phyloP scores from a whole-genome alignment of 345 rosid species.

The Toxicodendron radicans region DNA sequence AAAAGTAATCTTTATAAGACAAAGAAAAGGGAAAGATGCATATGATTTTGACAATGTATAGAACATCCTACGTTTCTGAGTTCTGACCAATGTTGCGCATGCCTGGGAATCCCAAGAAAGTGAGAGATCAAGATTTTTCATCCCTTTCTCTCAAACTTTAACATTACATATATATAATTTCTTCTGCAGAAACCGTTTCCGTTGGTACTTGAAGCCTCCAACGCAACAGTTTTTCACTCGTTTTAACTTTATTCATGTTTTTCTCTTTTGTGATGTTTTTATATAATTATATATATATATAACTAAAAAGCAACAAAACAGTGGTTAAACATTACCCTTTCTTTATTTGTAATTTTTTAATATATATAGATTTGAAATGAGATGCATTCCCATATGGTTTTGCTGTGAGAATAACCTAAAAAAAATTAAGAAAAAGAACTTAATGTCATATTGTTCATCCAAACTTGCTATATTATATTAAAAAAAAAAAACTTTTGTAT shows the following conservation, averaged over 20 bases:
- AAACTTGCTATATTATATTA: constrained; percentile 4
- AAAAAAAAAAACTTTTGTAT: constrained; percentile 1
- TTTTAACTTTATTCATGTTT: no score
- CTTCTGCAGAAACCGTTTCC: background rate
- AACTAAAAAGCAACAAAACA: background rate
- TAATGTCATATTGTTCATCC: background rate
- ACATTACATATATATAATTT: background rate
- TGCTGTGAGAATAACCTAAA: background rate
- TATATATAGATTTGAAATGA: constrained; percentile 1
- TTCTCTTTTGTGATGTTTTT: no score
- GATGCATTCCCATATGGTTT: constrained; percentile 2
- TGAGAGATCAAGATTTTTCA: constrained; percentile 23
- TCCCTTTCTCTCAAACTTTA: background rate
- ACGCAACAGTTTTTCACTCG: background rate
- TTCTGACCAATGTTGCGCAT: constrained; percentile 40
- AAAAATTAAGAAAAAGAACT: background rate
- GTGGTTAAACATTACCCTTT: background rate
- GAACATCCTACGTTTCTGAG: constrained; percentile 23
- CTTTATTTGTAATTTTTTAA: background rate
- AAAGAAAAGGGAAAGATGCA: constrained; percentile 14
- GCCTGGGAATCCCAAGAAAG: constrained; percentile 67
- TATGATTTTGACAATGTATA: constrained; percentile 24
- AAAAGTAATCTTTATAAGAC: background rate
- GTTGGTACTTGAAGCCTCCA: constrained; percentile 44
- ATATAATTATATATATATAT: background rate